phyloP scores from a whole-genome alignment of 305 asterid genomes.

The Fraxinus baroniana region DNA sequence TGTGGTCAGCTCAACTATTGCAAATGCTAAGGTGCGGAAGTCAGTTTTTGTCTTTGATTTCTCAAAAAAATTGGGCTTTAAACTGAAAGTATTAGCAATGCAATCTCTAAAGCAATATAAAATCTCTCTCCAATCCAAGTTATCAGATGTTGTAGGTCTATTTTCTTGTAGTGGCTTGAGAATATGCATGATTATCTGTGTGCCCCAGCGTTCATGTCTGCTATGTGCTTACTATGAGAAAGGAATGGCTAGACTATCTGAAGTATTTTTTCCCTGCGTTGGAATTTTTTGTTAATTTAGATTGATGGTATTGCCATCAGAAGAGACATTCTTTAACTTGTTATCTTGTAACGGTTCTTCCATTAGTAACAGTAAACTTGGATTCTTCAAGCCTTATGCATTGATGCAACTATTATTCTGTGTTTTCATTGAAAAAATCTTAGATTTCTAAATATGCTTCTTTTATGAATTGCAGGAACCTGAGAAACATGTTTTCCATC shows the following conservation, averaged over 20 bases:
- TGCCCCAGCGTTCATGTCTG: neutral
- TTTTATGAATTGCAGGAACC: slow-evolving; percentile 57
- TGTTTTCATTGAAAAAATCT: neutral
- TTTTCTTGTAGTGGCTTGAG: slow-evolving; percentile 4
- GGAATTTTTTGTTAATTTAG: neutral
- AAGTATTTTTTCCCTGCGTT: neutral
- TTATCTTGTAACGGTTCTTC: neutral
- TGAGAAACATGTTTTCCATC: slow-evolving; percentile 92
- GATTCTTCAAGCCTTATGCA: neutral
- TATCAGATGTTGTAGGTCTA: slow-evolving; percentile 2
- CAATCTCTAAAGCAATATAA: neutral
- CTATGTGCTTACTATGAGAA: neutral
- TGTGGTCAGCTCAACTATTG: slow-evolving; percentile 86
- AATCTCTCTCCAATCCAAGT: slow-evolving; percentile 11
- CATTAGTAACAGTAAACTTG: neutral
- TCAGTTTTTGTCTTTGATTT: slow-evolving; percentile 12
- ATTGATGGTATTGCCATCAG: slow-evolving; percentile 10
- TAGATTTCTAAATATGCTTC: neutral
- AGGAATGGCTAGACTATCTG: neutral
- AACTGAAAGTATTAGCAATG: neutral
- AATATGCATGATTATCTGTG: neutral
- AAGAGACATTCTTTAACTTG: neutral
- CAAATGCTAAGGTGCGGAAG: slow-evolving; percentile 78
- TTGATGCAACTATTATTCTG: neutral
- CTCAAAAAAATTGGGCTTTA: neutral